Percentiles rank a stretch among this genome's conserved stretches.
phyloP scores from a whole-genome alignment of 306 rosid species.

The Cucurbita argyrosperma region DNA sequence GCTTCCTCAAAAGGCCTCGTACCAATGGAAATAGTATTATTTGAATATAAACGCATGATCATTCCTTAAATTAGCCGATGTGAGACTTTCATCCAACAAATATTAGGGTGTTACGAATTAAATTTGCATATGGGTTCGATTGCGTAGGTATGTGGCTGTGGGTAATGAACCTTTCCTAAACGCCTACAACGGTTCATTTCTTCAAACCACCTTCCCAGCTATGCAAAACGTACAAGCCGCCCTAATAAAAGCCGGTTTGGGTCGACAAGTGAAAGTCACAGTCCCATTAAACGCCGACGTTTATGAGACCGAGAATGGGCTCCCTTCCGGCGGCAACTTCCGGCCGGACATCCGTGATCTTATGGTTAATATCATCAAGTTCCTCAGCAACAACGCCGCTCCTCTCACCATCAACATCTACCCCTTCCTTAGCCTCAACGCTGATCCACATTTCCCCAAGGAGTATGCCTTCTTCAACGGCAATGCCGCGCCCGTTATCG shows the following conservation, averaged over 20 bases:
- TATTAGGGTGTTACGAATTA: no score
- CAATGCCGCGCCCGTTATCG: conserved; percentile 56
- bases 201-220: conserved; percentile 57
- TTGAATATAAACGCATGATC: no score
- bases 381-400: conserved; percentile 39
- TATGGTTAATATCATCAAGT: conserved; percentile 54
- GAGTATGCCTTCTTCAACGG: conserved; percentile 81
- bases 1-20: no score
- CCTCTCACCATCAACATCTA: conserved; percentile 81
- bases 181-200: conserved; percentile 49
- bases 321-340: conserved; percentile 81
- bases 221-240: conserved; percentile 89
- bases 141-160: conserved; percentile 55
- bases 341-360: conserved; percentile 52
- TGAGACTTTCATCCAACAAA: no score
- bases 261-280: conserved; percentile 73
- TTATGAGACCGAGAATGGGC: conserved; percentile 43
- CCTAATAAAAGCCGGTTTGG: conserved; percentile 73
- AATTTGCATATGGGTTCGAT: not conserved
- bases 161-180: conserved; percentile 86
- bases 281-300: conserved; percentile 89
- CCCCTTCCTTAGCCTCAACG: conserved; percentile 87
- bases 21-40: no score
- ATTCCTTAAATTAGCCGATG: no score
- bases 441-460: conserved; percentile 82